Evolutionary conservation across 1,284 basidiomycete species (phyloP), one percentile per base, ranked within the genome.

Genomic region (Kwoniella shivajii): DNA sequence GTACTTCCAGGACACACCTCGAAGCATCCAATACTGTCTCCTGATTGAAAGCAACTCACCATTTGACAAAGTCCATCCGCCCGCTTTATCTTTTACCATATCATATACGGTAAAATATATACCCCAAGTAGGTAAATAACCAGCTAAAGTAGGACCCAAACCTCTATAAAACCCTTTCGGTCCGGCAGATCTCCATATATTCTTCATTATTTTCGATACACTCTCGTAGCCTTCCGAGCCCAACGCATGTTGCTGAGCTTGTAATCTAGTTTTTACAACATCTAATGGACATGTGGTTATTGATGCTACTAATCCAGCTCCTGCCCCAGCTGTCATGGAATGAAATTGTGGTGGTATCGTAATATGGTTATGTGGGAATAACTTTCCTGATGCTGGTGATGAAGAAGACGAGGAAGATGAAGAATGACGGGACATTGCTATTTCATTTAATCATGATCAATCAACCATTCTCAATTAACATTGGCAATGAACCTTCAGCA

Each of bases 51-150:
- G n/a, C n/a, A n/a, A 58, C 65, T 69, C 56, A 77, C 71, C 68
- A 68, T 56, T 47, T 26, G 51, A 6, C 47, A 44, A 48, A 38
- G 59, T 77, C 70, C 86, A 66, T 6, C 22, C 85, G 38, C 90
- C 89, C 69, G 93, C 86, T 33, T 82, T 79, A 24, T 84, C 84
- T 82, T 96, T 96, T 77, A 93, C 89, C 58, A 88, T 85, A 79
- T 97, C 93, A 79, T 96, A 96, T 18, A 97, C 90, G n/a, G 91
- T 87, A 76, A 97, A 97, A 78, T 96, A 97, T 67, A 97, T 97
- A 26, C 92, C 93, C 93, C 93, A 96, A 9, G 93, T 97, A 24
- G 93, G 93, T 37, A 97, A 84, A 78, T 97, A 96, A 6, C 93
- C 93, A 5, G 93, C 84, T 57, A 97, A 84, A 13, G 93, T 97